Conservation (phyloP, 1,139 yeast genomes). For the Williopsis jadinii region DNA sequence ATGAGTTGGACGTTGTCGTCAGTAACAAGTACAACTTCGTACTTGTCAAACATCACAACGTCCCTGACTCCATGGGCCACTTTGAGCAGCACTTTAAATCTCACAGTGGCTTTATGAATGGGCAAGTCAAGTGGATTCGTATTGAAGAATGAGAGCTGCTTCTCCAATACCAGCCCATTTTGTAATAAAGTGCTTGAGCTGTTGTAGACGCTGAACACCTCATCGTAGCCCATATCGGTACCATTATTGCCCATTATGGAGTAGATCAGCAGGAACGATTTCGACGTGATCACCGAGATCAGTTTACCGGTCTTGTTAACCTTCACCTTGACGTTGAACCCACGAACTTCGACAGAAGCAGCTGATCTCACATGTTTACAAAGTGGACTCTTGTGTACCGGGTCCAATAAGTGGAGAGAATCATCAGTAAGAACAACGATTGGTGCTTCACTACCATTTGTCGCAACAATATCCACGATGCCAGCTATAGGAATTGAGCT, state of each 20-base stretch:
- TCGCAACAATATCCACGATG: slow-evolving; percentile 42
- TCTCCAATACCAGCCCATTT: slow-evolving; percentile 37
- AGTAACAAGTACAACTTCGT: slow-evolving; percentile 30
- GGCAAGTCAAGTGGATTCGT: slow-evolving; percentile 25
- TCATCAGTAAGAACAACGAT: slow-evolving; percentile 29
- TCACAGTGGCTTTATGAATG: slow-evolving; percentile 27
- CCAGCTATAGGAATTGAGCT: neutral
- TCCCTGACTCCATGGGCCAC: slow-evolving; percentile 35
- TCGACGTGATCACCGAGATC: slow-evolving; percentile 27
- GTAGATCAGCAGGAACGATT: slow-evolving; percentile 28
- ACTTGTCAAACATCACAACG: slow-evolving; percentile 25
- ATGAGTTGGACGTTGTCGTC: slow-evolving; percentile 35
- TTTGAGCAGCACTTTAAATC: slow-evolving; percentile 38
- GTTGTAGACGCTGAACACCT: slow-evolving; percentile 33
- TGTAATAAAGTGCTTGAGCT: slow-evolving; percentile 34
- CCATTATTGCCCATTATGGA: slow-evolving; percentile 16
- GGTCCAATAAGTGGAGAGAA: slow-evolving; percentile 27
- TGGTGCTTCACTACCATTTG: slow-evolving; percentile 48
- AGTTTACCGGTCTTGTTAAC: slow-evolving; percentile 9
- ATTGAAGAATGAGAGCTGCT: slow-evolving; percentile 23
- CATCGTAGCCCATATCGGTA: slow-evolving; percentile 25
- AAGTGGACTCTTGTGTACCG: slow-evolving; percentile 25
- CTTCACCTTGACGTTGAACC: slow-evolving; percentile 24
- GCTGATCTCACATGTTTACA: slow-evolving; percentile 29
- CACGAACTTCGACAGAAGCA: slow-evolving; percentile 28